Conservation (phyloP, 768 basidiomycete species). For the Kwoniella heveanensis region DNA sequence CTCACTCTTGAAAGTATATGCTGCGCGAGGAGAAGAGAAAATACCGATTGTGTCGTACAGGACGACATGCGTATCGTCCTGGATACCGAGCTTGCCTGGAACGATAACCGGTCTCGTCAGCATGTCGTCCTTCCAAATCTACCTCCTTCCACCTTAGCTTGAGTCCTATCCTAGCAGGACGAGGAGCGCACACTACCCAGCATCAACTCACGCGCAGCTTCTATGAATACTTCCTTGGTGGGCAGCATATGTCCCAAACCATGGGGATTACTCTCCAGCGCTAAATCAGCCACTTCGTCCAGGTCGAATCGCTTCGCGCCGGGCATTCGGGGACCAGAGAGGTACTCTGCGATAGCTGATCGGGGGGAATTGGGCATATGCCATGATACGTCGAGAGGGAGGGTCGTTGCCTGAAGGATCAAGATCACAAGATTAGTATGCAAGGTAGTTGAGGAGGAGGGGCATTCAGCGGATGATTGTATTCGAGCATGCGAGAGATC, state of each 20-base stretch:
- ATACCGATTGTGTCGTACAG: slow-evolving; percentile 88
- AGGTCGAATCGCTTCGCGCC: slow-evolving; percentile 75
- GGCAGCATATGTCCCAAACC: slow-evolving; percentile 97
- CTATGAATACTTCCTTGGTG: slow-evolving; percentile 67
- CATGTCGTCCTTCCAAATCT: no score
- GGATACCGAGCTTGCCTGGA: slow-evolving; percentile 71
- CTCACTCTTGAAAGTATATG: slow-evolving; percentile 80
- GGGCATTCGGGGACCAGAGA: slow-evolving; percentile 66
- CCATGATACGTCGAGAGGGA: slow-evolving; percentile 80
- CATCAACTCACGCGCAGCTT: slow-evolving; percentile 70
- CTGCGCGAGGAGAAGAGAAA: slow-evolving; percentile 87
- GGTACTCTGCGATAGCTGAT: slow-evolving; percentile 70
- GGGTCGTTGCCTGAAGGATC: slow-evolving; percentile 28
- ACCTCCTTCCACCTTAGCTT: no score
- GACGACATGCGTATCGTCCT: slow-evolving; percentile 74
- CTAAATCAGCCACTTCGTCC: slow-evolving; percentile 65
- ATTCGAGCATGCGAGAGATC: no score
- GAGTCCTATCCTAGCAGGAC: no score
- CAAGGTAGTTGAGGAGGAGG: no score
- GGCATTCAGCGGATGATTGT: no score
- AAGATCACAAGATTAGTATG: no score
- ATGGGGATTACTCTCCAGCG: slow-evolving; percentile 68
- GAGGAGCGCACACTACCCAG: no score
- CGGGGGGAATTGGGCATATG: slow-evolving; percentile 88
- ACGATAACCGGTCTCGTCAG: not conserved